phyloP scores from a whole-genome alignment of 2,329 filamentous ascomycete species.

The Teratosphaeria pseudoeucalypti region DNA sequence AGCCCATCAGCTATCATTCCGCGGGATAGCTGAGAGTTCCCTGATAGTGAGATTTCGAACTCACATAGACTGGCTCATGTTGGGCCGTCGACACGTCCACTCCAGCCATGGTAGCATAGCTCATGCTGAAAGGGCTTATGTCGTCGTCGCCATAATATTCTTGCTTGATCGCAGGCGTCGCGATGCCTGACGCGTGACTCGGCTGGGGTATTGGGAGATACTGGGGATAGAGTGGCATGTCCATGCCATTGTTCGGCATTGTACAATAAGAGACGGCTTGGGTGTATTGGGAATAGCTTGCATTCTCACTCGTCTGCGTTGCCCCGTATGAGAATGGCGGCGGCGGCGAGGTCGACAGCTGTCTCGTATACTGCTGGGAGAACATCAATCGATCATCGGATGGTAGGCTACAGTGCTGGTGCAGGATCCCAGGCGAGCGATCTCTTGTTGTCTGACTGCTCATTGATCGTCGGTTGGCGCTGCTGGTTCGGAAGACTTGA shows the following conservation, averaged over 20 bases:
- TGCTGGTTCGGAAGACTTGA: slow-evolving; percentile 2
- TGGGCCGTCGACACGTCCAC: slow-evolving; percentile 53
- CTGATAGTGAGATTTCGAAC: slow-evolving; percentile 43
- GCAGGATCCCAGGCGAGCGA: slow-evolving; percentile 17
- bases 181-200: slow-evolving; percentile 31
- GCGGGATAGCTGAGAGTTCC: slow-evolving; percentile 14
- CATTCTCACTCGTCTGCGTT: slow-evolving; percentile 54
- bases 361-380: slow-evolving; percentile 54
- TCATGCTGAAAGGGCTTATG: slow-evolving; percentile 55
- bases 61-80: slow-evolving; percentile 60
- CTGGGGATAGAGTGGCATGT: slow-evolving; percentile 39
- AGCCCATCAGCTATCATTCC: slow-evolving; percentile 19
- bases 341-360: slow-evolving; percentile 61
- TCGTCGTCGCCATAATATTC: slow-evolving; percentile 53
- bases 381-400: slow-evolving; percentile 57
- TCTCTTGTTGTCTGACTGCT: slow-evolving; percentile 12
- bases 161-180: slow-evolving; percentile 49
- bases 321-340: slow-evolving; percentile 57
- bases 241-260: slow-evolving; percentile 40
- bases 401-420: slow-evolving; percentile 22
- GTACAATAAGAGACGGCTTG: slow-evolving; percentile 11
- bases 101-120: slow-evolving; percentile 54
- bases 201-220: slow-evolving; percentile 43
- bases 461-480: slow-evolving; percentile 16
- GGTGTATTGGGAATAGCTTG: slow-evolving; percentile 38